Evolutionary conservation across 176 grass and related monocot species (phyloP), one percentile per base, ranked within the genome.

Genomic region (Oryza coarctata): DNA sequence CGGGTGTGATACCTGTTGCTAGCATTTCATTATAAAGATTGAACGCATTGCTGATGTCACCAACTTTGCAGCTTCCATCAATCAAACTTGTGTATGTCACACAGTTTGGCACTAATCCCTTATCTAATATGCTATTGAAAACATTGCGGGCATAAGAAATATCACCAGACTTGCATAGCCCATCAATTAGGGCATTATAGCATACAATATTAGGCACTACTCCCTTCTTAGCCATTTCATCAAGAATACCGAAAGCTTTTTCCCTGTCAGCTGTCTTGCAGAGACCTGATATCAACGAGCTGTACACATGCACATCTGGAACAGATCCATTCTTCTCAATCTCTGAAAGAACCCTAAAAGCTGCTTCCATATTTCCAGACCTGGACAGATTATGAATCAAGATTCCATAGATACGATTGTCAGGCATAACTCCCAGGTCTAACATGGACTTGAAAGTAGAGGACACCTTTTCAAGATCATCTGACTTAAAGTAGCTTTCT

Each of bases 31-130:
- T 69, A 74, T 93, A 96, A 26, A 90, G 67, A 68, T 66, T 49
- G 74, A 90, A 82, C 38, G 88, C 90, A 67, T 87, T 80, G 71
- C 70, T 52, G 2, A 86, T 88, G 35, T 85, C 77, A 85, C 82
- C 80, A 20, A 31, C 62, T 79, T 87, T 93, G 76, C 85, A 93
- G 74, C 87, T 90, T 79, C 85, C 94, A 93, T 83, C 52, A 55
- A 96, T 96, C 68, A 96, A 92, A 83, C 65, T 35, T 79, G 83
- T 91, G 82, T 93, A 93, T 39, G 88, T 93, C 52, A 85, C 73
- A 82, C 80, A 80, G 74, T 88, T 91, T 63, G 94, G 90, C 52
- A 70, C 25, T 76, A 93, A 83, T 82, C 86, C 86, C 26, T 91
- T 91, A n/a, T 52, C 57, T 66, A 63, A 58, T 66, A 92, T 67